These are phyloP conservation scores for Epichloe elymi DNA, from an alignment of 2,329 filamentous ascomycete species.

Conservation along the genomic window DNA sequence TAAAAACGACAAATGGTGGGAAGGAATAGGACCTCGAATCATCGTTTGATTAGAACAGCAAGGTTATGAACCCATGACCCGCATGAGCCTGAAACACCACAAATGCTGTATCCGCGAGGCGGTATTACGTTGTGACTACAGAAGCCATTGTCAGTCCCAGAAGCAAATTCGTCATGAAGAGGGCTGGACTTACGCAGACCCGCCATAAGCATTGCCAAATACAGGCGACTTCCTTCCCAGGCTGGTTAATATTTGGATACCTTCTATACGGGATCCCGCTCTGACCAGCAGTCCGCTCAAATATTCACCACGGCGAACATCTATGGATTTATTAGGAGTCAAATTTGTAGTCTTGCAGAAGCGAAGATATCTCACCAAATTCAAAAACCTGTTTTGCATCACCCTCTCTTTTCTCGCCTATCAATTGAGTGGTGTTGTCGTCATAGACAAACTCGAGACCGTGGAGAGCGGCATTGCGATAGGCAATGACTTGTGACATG, in stretches of 20 bases:
- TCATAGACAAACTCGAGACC: conserved; percentile 92
- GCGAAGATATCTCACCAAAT: conserved; percentile 44
- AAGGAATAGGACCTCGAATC: conserved; percentile 1
- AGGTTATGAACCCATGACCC: conserved; percentile 76
- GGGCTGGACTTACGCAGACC: conserved; percentile 56
- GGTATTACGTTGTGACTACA: conserved; percentile 74
- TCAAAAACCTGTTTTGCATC: conserved; percentile 60
- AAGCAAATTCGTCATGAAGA: neutral
- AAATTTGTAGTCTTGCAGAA: neutral
- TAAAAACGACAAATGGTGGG: neutral
- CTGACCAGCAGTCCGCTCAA: conserved; percentile 77
- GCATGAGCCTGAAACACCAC: conserved; percentile 73
- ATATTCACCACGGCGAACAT: conserved; percentile 73
- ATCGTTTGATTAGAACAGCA: conserved; percentile 51
- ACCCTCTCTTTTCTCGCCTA: conserved; percentile 68
- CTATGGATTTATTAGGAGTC: conserved; percentile 29
- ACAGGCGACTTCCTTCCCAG: conserved; percentile 73
- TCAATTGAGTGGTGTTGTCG: conserved; percentile 69
- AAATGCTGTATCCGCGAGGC: conserved; percentile 77
- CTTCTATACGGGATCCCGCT: conserved; percentile 74
- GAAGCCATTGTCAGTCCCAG: neutral
- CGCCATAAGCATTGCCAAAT: conserved; percentile 70
- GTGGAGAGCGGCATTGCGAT: conserved; percentile 64
- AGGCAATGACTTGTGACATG: conserved; percentile 61
- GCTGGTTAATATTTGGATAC: conserved; percentile 79